Percentiles rank a stretch among this genome's conserved stretches.
Conservation (phyloP, 2,329 filamentous ascomycete species). For the Botrytis fragariae region DNA sequence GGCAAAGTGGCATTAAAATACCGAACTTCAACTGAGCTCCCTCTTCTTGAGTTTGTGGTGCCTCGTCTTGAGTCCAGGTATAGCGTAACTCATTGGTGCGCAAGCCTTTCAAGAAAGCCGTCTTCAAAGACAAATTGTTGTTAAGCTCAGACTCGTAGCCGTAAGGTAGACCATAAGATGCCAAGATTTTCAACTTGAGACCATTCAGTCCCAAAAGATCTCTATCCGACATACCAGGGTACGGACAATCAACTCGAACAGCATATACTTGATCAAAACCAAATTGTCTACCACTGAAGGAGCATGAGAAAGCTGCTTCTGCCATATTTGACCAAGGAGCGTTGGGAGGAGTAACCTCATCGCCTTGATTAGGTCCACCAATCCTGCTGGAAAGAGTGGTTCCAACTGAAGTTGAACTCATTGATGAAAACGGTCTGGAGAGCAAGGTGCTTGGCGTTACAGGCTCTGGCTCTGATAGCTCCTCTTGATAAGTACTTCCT, state of each 20-base stretch:
- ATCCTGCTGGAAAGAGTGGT: slow-evolving; percentile 6
- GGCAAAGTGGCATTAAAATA: not conserved
- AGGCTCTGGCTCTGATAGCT: not conserved
- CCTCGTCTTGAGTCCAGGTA: not conserved
- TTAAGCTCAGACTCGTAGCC: slow-evolving; percentile 9
- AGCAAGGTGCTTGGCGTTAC: not conserved
- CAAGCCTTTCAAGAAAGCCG: slow-evolving; percentile 5
- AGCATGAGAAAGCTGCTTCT: slow-evolving; percentile 33
- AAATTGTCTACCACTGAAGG: slow-evolving; percentile 30
- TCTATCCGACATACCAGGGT: slow-evolving; percentile 26
- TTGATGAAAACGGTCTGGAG: not conserved
- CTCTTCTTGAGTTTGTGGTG: not conserved
- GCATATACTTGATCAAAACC: slow-evolving; percentile 38
- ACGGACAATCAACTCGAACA: slow-evolving; percentile 24
- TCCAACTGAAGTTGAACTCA: not conserved
- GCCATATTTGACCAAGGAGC: slow-evolving; percentile 14
- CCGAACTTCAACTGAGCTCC: not conserved
- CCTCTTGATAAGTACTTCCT: not conserved
- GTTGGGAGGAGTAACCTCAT: not conserved
- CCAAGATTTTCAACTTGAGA: slow-evolving; percentile 33
- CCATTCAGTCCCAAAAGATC: slow-evolving; percentile 25
- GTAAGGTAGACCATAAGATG: slow-evolving; percentile 31
- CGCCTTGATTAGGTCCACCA: slow-evolving; percentile 3
- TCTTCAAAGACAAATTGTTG: not conserved
- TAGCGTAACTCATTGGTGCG: not conserved